Evolutionary conservation across 345 rosid species (phyloP).

Genomic region (Eucalyptus shirleyi): DNA sequence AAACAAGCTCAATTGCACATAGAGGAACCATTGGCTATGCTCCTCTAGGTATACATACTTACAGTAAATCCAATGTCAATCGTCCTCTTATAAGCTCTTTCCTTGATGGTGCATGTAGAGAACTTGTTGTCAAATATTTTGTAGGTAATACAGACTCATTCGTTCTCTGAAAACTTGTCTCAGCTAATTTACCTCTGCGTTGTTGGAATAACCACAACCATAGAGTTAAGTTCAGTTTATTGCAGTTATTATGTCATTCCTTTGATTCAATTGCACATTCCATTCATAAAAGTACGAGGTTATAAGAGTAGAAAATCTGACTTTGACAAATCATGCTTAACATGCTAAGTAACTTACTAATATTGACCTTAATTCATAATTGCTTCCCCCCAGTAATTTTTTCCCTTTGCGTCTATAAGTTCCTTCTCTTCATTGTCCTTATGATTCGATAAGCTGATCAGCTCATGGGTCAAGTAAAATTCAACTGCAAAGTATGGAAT

Average conservation of each 20-base stretch:
- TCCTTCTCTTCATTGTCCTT: neutral
- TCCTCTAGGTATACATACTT: neutral
- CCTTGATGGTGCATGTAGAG: too few species aligned
- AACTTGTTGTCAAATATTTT: neutral
- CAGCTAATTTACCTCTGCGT: neutral
- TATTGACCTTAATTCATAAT: neutral
- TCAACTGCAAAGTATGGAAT: neutral
- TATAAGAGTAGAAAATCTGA: neutral
- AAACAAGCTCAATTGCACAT: neutral
- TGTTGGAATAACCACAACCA: rapidly evolving
- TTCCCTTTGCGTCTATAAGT: neutral
- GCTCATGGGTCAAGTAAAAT: neutral
- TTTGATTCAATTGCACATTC: rapidly evolving
- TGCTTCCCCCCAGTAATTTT: neutral
- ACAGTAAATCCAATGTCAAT: neutral
- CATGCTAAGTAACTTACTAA: neutral
- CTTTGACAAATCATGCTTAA: neutral
- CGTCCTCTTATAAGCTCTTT: neutral
- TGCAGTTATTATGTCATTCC: neutral
- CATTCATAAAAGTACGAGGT: neutral
- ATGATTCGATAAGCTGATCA: neutral
- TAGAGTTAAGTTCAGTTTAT: neutral
- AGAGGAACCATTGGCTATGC: neutral
- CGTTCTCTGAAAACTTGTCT: neutral
- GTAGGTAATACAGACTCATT: rapidly evolving